A percentile compares a stretch with the other conserved stretches of the same genome.
Conservation (phyloP, 345 rosid genomes). For the Eucalyptus pauciflora region DNA sequence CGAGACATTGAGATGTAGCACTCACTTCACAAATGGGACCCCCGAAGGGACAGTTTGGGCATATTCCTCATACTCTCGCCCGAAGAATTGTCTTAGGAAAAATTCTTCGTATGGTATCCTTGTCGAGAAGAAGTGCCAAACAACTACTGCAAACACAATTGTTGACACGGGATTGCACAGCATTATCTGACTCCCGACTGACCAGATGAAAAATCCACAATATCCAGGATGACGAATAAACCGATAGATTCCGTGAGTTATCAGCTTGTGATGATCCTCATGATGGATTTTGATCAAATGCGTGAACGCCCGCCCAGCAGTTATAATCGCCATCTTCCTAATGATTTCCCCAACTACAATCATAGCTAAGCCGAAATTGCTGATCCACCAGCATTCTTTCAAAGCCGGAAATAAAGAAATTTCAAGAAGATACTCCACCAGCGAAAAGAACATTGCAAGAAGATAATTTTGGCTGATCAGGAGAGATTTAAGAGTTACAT, state of each 20-base stretch:
- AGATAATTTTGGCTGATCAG: constrained; percentile 24
- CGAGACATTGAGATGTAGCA: background rate
- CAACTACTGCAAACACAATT: constrained; percentile 17
- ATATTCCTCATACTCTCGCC: background rate
- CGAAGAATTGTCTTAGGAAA: constrained; percentile 3
- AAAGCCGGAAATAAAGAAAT: constrained; percentile 19
- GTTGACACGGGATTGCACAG: constrained; percentile 30
- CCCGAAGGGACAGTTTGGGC: constrained; percentile 1
- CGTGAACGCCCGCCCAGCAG: constrained; percentile 31
- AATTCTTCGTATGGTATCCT: constrained; percentile 7
- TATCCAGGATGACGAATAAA: constrained; percentile 38
- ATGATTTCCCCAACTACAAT: constrained; percentile 25
- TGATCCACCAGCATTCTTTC: constrained; percentile 34
- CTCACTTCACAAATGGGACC: constrained; percentile 1
- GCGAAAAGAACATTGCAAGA: constrained; percentile 23
- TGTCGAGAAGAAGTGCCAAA: constrained; percentile 13
- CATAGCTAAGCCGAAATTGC: constrained; percentile 22
- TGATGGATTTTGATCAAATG: constrained; percentile 22
- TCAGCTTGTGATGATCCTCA: constrained; percentile 23
- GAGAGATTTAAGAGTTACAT: constrained; percentile 20
- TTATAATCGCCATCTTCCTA: constrained; percentile 25
- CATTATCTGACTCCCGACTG: constrained; percentile 38
- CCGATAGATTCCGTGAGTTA: constrained; percentile 27
- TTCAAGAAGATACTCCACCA: constrained; percentile 28
- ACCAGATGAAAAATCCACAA: constrained; percentile 34